Conservation (phyloP, 305 asterid species). For the Petunia hybrid region DNA sequence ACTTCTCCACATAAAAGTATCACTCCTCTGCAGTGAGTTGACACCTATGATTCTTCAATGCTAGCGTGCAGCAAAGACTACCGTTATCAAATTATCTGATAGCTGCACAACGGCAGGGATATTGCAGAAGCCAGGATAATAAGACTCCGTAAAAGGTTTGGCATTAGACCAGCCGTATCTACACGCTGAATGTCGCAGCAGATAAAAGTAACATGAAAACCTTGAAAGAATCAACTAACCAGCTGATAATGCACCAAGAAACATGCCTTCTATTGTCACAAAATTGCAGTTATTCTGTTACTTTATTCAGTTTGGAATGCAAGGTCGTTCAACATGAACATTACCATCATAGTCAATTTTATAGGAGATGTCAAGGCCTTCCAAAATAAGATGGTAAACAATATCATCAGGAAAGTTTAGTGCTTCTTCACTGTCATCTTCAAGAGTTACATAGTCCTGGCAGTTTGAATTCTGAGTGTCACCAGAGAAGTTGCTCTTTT, state of each 20-base stretch:
- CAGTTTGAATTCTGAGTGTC: slow-evolving; percentile 28
- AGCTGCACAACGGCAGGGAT: not conserved
- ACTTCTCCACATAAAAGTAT: too few species aligned
- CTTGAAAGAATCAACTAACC: not conserved
- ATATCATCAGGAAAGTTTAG: slow-evolving; percentile 38
- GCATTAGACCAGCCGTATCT: not conserved
- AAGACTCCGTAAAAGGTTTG: not conserved
- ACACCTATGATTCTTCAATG: too few species aligned
- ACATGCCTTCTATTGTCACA: slow-evolving; percentile 1
- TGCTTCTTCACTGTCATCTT: slow-evolving; percentile 39
- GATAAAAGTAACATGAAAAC: not conserved
- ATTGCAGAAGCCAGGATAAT: not conserved
- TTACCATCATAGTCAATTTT: slow-evolving; percentile 61
- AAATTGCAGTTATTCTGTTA: not conserved
- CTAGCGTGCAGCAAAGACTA: too few species aligned
- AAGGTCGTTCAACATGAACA: slow-evolving; percentile 61
- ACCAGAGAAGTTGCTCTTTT: slow-evolving; percentile 18
- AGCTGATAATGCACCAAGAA: not conserved
- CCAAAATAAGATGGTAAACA: slow-evolving; percentile 73
- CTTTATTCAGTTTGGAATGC: slow-evolving; percentile 33
- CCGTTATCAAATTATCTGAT: too few species aligned
- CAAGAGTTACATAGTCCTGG: slow-evolving; percentile 45
- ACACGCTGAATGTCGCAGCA: not conserved
- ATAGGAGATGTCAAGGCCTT: slow-evolving; percentile 76
- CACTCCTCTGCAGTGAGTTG: too few species aligned